Percentiles rank a stretch among this genome's conserved stretches.
Evolutionary conservation across 75 land plant genomes (phyloP).

Genomic region (Selaginella moellendorffii): DNA sequence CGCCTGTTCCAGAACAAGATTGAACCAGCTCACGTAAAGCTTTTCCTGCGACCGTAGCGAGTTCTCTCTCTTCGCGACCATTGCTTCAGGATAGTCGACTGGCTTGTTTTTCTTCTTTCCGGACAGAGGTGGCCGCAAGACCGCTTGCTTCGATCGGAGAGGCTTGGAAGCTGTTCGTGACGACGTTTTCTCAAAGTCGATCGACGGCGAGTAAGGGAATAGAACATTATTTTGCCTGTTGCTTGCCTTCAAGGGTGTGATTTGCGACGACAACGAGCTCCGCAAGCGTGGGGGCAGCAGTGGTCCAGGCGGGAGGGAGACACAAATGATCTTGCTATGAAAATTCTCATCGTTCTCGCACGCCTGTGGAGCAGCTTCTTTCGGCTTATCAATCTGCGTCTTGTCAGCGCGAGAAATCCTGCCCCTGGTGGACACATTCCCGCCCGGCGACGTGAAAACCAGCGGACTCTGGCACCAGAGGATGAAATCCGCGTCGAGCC

Average conservation of each 20-base stretch:
- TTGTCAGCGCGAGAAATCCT: not conserved
- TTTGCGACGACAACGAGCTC: not conserved
- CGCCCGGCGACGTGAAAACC: conserved; percentile 8
- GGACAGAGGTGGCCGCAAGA: not conserved
- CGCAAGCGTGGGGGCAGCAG: not conserved
- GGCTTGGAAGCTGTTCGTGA: not conserved
- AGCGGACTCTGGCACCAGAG: conserved; percentile 11
- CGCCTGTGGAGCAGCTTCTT: too few species aligned
- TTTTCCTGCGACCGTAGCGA: not conserved
- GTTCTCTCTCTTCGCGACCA: not conserved
- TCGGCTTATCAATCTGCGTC: conserved; percentile 6
- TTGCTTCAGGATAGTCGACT: not conserved
- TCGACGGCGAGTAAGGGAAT: not conserved
- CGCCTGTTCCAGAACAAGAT: not conserved
- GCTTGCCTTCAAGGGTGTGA: not conserved
- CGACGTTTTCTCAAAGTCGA: not conserved
- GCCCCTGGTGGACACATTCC: conserved; percentile 11
- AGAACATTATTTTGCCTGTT: not conserved
- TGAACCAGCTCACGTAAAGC: not conserved
- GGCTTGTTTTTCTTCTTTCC: not conserved
- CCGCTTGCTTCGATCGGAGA: too few species aligned
- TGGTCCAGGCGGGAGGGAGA: not conserved
- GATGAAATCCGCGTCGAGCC: not conserved
- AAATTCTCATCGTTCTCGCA: conserved; percentile 5
- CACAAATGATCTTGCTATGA: not conserved